These are phyloP conservation scores for Aquanectria penicillioides DNA, from an alignment of 2,329 filamentous ascomycete genomes.

Conservation along the genomic window DNA sequence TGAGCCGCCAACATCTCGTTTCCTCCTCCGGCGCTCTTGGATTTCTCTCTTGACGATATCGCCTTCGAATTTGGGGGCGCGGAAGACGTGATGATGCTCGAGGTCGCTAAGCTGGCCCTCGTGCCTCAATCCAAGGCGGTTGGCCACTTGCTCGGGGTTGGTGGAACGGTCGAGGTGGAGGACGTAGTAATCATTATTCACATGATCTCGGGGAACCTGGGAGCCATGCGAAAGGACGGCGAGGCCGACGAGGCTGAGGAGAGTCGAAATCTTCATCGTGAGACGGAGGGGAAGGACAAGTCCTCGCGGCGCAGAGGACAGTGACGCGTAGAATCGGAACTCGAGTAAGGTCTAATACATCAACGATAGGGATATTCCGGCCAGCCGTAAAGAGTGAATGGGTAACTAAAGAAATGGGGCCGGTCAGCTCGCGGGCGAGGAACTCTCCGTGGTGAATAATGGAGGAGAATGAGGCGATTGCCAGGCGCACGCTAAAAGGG, in stretches of 20 bases:
- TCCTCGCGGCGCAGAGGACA: constrained; percentile 33
- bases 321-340: constrained; percentile 24
- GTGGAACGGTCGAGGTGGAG: constrained; percentile 78
- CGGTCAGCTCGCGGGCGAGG: constrained; percentile 17
- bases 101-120: constrained; percentile 85
- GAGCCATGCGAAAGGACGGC: constrained; percentile 59
- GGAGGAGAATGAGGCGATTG: constrained; percentile 20
- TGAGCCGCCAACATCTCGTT: constrained; percentile 61
- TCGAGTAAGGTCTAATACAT: constrained; percentile 36
- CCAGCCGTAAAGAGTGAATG: constrained; percentile 17
- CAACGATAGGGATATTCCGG: constrained; percentile 27
- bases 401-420: constrained; percentile 2
- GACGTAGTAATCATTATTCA: constrained; percentile 90
- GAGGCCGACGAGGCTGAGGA: constrained; percentile 65
- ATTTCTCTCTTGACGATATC: constrained; percentile 68
- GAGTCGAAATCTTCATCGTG: constrained; percentile 61
- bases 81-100: constrained; percentile 86
- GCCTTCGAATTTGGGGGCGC: constrained; percentile 69
- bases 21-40: constrained; percentile 67
- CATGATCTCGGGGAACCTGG: constrained; percentile 74
- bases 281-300: constrained; percentile 11
- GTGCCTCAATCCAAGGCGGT: constrained; percentile 77
- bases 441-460: not conserved
- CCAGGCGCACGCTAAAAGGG: constrained; percentile 25
- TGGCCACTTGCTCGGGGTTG: constrained; percentile 75